Percentiles rank a stretch among this genome's conserved stretches.
phyloP scores from a whole-genome alignment of 2,329 filamentous ascomycete genomes.

The Sphaerostilbella broomeana region DNA sequence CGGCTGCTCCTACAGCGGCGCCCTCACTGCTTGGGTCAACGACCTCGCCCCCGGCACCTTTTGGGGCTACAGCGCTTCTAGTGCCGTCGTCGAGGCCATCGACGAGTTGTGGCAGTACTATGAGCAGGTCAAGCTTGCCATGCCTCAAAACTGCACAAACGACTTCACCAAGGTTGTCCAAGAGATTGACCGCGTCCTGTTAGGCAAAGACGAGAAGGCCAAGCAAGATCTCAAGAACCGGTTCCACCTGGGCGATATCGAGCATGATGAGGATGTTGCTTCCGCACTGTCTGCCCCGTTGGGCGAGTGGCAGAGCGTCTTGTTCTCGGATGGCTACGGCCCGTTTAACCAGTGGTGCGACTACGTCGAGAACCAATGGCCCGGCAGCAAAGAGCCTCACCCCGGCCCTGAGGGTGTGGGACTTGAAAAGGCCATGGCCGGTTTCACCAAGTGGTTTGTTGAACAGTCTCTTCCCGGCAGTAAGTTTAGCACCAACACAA shows the following conservation, averaged over 20 bases:
- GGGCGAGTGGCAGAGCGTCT: slow-evolving; percentile 30
- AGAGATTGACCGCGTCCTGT: slow-evolving; percentile 42
- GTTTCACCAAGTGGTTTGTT: slow-evolving; percentile 49
- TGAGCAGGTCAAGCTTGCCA: slow-evolving; percentile 37
- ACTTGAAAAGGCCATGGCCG: slow-evolving; percentile 43
- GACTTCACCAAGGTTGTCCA: slow-evolving; percentile 49
- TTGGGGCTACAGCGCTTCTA: slow-evolving; percentile 69
- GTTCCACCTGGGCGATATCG: slow-evolving; percentile 37
- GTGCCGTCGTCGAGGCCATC: slow-evolving; percentile 68
- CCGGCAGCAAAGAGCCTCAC: slow-evolving; percentile 11
- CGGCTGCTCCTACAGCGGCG: slow-evolving; percentile 73
- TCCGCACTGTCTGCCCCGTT: slow-evolving; percentile 23
- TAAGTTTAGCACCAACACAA: no score
- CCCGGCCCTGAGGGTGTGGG: slow-evolving; percentile 40
- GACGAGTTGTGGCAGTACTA: slow-evolving; percentile 61
- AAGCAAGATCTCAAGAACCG: slow-evolving; percentile 36
- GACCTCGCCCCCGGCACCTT: slow-evolving; percentile 67
- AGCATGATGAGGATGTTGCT: slow-evolving; percentile 45
- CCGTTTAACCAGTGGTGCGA: slow-evolving; percentile 33
- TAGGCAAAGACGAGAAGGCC: slow-evolving; percentile 25
- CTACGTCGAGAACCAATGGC: slow-evolving; percentile 21
- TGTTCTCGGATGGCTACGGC: slow-evolving; percentile 29
- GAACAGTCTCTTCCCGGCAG: slow-evolving; percentile 37
- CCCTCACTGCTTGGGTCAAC: slow-evolving; percentile 66
- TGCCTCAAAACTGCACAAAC: slow-evolving; percentile 53